Evolutionary conservation across 225 moss, liverwort and hornwort species (phyloP).

Genomic region (Ulota crispa): DNA sequence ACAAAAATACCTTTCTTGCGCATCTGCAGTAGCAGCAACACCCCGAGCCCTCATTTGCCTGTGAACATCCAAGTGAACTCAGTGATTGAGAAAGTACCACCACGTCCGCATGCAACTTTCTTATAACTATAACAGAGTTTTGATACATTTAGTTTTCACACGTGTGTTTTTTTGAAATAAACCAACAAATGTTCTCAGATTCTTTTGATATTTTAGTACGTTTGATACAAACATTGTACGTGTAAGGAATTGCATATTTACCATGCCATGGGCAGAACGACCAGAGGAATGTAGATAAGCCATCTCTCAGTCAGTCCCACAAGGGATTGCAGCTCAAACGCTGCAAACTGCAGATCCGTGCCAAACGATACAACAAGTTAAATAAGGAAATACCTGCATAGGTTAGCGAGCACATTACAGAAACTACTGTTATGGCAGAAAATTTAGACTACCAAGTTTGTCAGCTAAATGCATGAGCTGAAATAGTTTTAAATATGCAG

Average conservation of each 20-base stretch:
- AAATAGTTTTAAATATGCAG: not conserved
- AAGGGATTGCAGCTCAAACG: constrained; percentile 85
- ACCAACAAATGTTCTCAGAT: not conserved
- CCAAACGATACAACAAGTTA: not conserved
- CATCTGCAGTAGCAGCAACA: constrained; percentile 41
- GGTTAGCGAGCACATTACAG: not conserved
- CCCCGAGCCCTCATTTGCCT: constrained; percentile 61
- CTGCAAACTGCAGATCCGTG: constrained; percentile 67
- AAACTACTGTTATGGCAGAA: not conserved
- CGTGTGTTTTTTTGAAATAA: not conserved
- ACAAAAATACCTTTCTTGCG: constrained; percentile 34
- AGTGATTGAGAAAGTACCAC: not conserved
- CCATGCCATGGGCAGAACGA: constrained; percentile 95
- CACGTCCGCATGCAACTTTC: not conserved
- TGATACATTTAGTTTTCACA: not conserved
- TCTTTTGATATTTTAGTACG: too few relatives aligned
- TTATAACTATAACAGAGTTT: not conserved
- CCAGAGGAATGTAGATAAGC: constrained; percentile 81
- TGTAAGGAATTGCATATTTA: constrained; percentile 26
- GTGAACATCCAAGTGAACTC: constrained; percentile 8
- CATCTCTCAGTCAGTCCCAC: constrained; percentile 86
- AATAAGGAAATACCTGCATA: not conserved
- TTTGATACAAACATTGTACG: not conserved
- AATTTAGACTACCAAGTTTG: not conserved
- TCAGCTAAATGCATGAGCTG: not conserved